phyloP scores from a whole-genome alignment of 2,329 filamentous ascomycete species.

The Juglanconis juglandina region DNA sequence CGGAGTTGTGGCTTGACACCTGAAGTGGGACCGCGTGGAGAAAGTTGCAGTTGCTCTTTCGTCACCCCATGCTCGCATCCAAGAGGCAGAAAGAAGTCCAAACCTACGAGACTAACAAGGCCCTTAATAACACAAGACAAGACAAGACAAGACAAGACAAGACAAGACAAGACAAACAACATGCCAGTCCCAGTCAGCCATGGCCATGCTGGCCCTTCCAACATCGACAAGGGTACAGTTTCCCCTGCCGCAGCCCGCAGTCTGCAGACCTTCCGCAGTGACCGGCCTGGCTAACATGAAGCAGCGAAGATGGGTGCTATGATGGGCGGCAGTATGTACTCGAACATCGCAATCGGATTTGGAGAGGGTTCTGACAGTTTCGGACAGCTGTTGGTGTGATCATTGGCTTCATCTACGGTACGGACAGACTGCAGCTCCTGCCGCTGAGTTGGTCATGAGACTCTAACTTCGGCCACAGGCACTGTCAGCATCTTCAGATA shows the following conservation, averaged over 20 bases:
- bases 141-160: no score
- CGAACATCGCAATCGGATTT: neutral
- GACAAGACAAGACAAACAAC: slow-evolving; percentile 9
- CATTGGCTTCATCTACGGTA: slow-evolving; percentile 97
- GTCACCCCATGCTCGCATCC: neutral
- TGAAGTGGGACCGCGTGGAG: neutral
- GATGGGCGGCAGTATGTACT: slow-evolving; percentile 90
- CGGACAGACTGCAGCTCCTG: slow-evolving; percentile 21
- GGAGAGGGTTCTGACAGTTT: neutral
- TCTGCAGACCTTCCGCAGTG: neutral
- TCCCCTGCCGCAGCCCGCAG: neutral
- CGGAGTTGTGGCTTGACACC: neutral
- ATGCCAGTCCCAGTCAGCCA: slow-evolving; percentile 32
- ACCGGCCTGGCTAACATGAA: slow-evolving; percentile 27
- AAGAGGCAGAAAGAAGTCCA: neutral
- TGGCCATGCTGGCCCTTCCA: slow-evolving; percentile 42
- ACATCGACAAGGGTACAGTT: slow-evolving; percentile 51
- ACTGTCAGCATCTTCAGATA: slow-evolving; percentile 94
- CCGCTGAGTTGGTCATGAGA: neutral
- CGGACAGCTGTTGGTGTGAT: slow-evolving; percentile 81
- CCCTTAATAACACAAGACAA: neutral
- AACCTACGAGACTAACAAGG: neutral
- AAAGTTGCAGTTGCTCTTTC: neutral
- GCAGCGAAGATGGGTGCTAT: slow-evolving; percentile 96
- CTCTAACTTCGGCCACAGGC: slow-evolving; percentile 47